These are phyloP conservation scores for Hymenoscyphus fructigenus DNA, from an alignment of 2,329 filamentous ascomycete species.

Conservation along the genomic window DNA sequence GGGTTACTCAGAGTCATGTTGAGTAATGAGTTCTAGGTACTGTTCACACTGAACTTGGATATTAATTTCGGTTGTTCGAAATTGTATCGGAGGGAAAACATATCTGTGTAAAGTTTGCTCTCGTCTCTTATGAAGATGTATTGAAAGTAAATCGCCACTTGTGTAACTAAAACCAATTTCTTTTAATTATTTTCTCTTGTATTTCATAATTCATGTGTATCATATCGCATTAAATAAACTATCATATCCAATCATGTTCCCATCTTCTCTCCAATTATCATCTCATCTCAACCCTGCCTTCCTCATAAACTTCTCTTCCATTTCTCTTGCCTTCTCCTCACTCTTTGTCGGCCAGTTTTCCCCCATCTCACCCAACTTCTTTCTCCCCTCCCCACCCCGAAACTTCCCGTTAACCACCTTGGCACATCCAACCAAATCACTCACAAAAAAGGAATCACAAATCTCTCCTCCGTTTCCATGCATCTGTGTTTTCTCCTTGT, in stretches of 20 bases:
- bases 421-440: slow-evolving; percentile 12
- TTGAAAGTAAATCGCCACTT: too few relatives aligned
- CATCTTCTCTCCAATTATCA: not conserved
- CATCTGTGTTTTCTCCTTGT: not conserved
- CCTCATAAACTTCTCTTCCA: not conserved
- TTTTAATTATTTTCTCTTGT: too few relatives aligned
- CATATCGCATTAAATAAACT: not conserved
- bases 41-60: too few relatives aligned
- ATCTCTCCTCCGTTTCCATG: slow-evolving; percentile 1
- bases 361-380: not conserved
- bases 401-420: not conserved
- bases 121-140: too few relatives aligned
- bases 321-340: too few relatives aligned
- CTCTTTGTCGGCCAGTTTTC: too few relatives aligned
- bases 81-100: too few relatives aligned
- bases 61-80: too few relatives aligned
- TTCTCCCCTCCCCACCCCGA: not conserved
- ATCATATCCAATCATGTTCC: not conserved
- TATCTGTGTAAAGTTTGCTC: too few relatives aligned
- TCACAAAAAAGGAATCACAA: slow-evolving; percentile 9
- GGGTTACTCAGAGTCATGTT: too few relatives aligned
- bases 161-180: too few relatives aligned
- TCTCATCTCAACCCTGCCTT: not conserved
- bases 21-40: too few relatives aligned
- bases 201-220: not conserved